Base-by-base conservation (phyloP, 1,284 basidiomycete genomes). In the Sphagnurus paluster region DNA sequence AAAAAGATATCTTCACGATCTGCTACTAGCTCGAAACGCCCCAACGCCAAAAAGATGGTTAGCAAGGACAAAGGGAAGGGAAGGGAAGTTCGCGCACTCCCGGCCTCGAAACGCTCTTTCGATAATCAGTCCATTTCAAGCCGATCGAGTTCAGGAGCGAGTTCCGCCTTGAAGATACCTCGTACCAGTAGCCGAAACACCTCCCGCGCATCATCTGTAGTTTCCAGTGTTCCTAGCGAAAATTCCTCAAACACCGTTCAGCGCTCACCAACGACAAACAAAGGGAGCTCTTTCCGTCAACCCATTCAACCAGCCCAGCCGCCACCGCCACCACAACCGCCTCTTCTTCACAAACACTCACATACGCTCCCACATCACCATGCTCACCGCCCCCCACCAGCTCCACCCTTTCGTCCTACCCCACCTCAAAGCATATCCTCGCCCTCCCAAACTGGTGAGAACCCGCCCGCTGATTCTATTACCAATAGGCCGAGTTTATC, bases 121-220 rank as follows among this genome's bases (percentile, higher is more conserved):
- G 56, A 58, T 23, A 43, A 37, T 10, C 46, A 29, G 36, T 60
- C 56, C 10, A 43, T 44, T 16, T 56, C 56, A 29, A 60, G 58
- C 47, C 46, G 48, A 25, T 69, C 71, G 4, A 68, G 64, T 24
- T 73, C 73, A 29, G 62, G 66, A 40, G 64, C 67, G 20, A 70
- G 62, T 34, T 56, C 60, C 6, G 61, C 67, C 2, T 61, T 63
- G n/a, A 64, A 59, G 34, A 54, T 75, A 46, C 59, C 72, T 8
- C 55, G 63, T 37, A 54, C 63, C 23, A 53, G 53, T 34, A 69
- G 68, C 40, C 57, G 55, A 36, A 47, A 54, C 7, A 57, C 51
- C 19, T 77, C 77, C 17, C 74, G 75, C 14, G 66, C 74, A 14
- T 78, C 79, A 5, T 81, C 79, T 19, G 64, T 78, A 13, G 66